Evolutionary conservation across 768 basidiomycete species (phyloP), one percentile per base, ranked within the genome.

Genomic region (Lentinula raphanica): DNA sequence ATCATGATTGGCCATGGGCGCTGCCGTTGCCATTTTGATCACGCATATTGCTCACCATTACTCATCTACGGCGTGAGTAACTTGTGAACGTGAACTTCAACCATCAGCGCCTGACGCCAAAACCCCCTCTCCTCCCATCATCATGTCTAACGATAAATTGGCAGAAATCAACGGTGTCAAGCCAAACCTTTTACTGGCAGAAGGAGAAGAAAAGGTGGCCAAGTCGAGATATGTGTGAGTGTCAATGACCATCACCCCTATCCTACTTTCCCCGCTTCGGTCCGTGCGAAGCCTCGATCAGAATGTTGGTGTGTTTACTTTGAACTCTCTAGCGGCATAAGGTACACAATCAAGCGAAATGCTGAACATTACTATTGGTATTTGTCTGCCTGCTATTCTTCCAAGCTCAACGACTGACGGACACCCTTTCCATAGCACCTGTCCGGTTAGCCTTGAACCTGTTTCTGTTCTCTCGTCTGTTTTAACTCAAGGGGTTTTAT

Each of bases 131-230:
- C n/a, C n/a, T n/a, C n/a, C n/a, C n/a, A n/a, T n/a, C n/a, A n/a
- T 19, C 28, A 57, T 57, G 56, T 8, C 15, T 8, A 35, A 42
- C 36, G 80, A 82, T 64, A 79, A 78, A 64, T 76, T 83, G 17
- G 74, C 73, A 49, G 75, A 76, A 65, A 82, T 83, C 51, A 72
- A 78, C 60, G 81, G 82, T 9, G 67, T 81, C 56, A 77, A 78
- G 63, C 82, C 82, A 38, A 77, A 77, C 35, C 72, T 78, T 11
- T 49, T 69, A 48, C 65, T 83, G 1, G 65, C 59, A 31, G 81
- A 82, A 56, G 81, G 81, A 11, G 78, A 80, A 39, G 77, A 79
- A 57, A 68, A 68, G 29, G 77, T 79, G 53, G 75, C 78, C 19
- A 73, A 67, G 53, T 80, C 80, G 0, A 67, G 67, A 58, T 67